These are phyloP conservation scores for Nigrospora oryzae DNA, from an alignment of 2,329 filamentous ascomycete species.

Conservation along the genomic window DNA sequence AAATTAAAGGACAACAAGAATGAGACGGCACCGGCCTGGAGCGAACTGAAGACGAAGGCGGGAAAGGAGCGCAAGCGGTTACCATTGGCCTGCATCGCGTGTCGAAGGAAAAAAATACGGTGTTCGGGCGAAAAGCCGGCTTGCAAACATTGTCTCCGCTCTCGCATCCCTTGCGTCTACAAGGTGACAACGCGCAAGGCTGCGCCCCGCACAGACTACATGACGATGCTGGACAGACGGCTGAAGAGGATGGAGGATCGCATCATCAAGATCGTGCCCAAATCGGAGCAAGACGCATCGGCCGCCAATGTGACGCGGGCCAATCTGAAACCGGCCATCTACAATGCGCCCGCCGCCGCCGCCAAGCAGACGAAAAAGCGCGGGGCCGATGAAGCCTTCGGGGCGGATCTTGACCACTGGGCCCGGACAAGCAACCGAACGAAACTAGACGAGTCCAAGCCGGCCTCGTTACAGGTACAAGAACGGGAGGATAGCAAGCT, in stretches of 20 bases:
- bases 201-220: conserved; percentile 91
- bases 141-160: conserved; percentile 91
- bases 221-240: conserved; percentile 97
- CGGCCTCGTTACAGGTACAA: conserved; percentile 47
- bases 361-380: conserved; percentile 68
- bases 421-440: conserved; percentile 50
- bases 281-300: conserved; percentile 63
- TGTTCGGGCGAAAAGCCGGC: conserved; percentile 97
- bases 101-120: conserved; percentile 92
- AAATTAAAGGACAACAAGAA: conserved; percentile 50
- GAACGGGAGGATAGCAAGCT: conserved; percentile 69
- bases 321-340: conserved; percentile 70
- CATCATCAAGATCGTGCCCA: conserved; percentile 91
- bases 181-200: conserved; percentile 94
- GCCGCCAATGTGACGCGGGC: conserved; percentile 65
- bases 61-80: conserved; percentile 93
- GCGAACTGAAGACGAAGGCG: conserved; percentile 79
- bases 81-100: conserved; percentile 90
- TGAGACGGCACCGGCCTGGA: conserved; percentile 61
- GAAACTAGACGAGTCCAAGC: conserved; percentile 36
- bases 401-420: conserved; percentile 74
- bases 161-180: conserved; percentile 92
- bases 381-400: conserved; percentile 79
- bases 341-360: conserved; percentile 40
- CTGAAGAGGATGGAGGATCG: conserved; percentile 96